Percentiles rank a stretch among this genome's conserved stretches.
Conservation (phyloP, 352 stramenopile species). For the Saprolegnia diclina region DNA sequence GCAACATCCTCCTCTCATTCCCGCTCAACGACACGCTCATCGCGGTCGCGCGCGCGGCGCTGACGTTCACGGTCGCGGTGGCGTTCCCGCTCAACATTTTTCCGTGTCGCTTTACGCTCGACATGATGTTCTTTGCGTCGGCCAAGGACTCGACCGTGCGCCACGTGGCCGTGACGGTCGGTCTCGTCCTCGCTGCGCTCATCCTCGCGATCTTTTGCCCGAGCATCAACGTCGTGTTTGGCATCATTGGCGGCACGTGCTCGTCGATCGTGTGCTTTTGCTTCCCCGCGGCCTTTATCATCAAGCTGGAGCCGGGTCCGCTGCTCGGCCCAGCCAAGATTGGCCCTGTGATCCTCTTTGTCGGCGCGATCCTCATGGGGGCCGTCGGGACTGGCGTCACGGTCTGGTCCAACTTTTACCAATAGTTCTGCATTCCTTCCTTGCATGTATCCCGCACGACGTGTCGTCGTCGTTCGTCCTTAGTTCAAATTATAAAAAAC, state of each 20-base stretch:
- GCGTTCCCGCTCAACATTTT: slow-evolving; percentile 86
- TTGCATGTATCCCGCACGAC: too few species aligned
- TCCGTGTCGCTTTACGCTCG: slow-evolving; percentile 76
- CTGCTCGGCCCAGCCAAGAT: slow-evolving; percentile 67
- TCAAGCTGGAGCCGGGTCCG: slow-evolving; percentile 75
- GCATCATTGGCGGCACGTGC: slow-evolving; percentile 79
- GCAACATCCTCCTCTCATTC: slow-evolving; percentile 80
- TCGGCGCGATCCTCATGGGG: slow-evolving; percentile 66
- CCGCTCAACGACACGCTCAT: slow-evolving; percentile 69
- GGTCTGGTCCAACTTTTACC: slow-evolving; percentile 53
- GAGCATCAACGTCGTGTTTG: slow-evolving; percentile 82
- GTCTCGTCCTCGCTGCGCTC: slow-evolving; percentile 58
- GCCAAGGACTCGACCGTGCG: slow-evolving; percentile 59
- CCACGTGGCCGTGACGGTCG: slow-evolving; percentile 56
- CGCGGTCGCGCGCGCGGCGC: slow-evolving; percentile 68
- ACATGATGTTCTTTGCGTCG: slow-evolving; percentile 86
- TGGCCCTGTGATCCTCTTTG: slow-evolving; percentile 60
- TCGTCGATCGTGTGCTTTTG: slow-evolving; percentile 81
- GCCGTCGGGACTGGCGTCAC: slow-evolving; percentile 61
- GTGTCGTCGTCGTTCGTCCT: too few species aligned
- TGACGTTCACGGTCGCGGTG: slow-evolving; percentile 81
- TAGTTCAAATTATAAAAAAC: too few species aligned
- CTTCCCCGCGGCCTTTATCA: slow-evolving; percentile 73
- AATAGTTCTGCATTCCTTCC: neutral
- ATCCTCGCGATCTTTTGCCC: slow-evolving; percentile 78